Base-by-base conservation (phyloP, 2,329 filamentous ascomycete species). In the Alternaria conjuncta region DNA sequence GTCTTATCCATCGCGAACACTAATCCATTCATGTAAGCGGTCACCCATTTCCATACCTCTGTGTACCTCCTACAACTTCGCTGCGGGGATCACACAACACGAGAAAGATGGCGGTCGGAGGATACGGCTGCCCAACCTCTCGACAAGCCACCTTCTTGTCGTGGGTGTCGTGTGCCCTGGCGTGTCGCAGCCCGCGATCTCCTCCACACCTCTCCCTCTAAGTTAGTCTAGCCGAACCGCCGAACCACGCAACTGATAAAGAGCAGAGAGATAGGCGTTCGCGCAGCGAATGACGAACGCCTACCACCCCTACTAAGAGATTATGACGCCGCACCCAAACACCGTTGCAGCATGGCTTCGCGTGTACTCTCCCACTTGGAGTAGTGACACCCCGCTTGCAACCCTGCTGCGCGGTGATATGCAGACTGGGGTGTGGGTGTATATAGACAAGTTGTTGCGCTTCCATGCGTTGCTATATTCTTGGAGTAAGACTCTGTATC, bases 261-360 rank as follows among this genome's bases (percentile, higher is more conserved):
- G 46, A 68, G 57, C 63, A 67, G 60, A 60, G 46, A 68, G 57
- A 60, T 61, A 61, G 57, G 60, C 55, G 41, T 18, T 10, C 32
- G 28, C 36, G 36, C 36, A 41, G 36, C 36, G 36, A 41, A 41
- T 41, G 36, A 41, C n/a, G 32, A 25, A 57, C 30, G 60, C 57
- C 65, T 68, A 66, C 65, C 65, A 63, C 47, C 56, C 32, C 43
- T 18, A 15, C 15, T 45, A 26, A 43, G 50, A 28, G 55, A 49
- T 46, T 53, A 50, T 32, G 32, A 51, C 20, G 20, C 32, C 36
- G 46, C 30, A 10, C 30, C 55, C 15, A 25, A 36, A 51, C 36
- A n/a, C 41, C 44, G 30, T 57, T 25, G 41, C 18, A 46, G 41
- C 54, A 46, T 46, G 23, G 36, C 54, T 56, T 46, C 53, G 59